Base-by-base conservation (phyloP, 805 yeast genomes). In the Pichia kluyveri region DNA sequence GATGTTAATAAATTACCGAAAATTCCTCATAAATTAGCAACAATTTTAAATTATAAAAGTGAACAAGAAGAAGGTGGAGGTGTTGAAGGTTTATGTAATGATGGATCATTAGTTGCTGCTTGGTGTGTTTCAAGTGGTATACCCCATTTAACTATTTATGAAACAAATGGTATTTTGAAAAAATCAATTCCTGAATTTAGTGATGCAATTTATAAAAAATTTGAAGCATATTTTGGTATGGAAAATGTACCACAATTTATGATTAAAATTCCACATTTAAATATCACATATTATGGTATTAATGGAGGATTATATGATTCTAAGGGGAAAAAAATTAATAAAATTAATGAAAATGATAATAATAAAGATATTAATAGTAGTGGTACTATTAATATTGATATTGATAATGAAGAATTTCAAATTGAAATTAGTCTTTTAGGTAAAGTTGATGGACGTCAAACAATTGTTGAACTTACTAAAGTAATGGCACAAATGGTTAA, bases 51-150 rank as follows among this genome's bases (percentile, higher is more conserved):
- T 55, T 74, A 81, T 60, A 82, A 80, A 59, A 75, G 82, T 28
- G 88, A 80, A 49, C 86, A 83, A 52, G 91, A 82, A 56, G 95
- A 87, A 57, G 91, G 89, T 51, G 96, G 96, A 32, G 97, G 97
- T 2, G 65, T 83, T 40, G 86, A 83, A 51, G 96, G 95, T 0
- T 69, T 91, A 40, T 71, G 90, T 57, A 80, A 78, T 54, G 86
- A 86, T 57, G 75, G 83, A 7, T 77, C 90, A 42, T 96, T 90
- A 58, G 53, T 90, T 37, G 75, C 80, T 1, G 81, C 93, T 7
- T 93, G 99, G 99, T 75, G 88, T 38, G 63, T 87, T n/a, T 83
- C 95, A 34, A 80, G 91, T n/a, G 96, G 96, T 2, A 78, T 89
- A 44, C 79, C 80, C 39, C 68, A 71, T 50, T 69, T 91, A 51